Conservation (phyloP, 768 basidiomycete species). For the Galerina marginata region DNA sequence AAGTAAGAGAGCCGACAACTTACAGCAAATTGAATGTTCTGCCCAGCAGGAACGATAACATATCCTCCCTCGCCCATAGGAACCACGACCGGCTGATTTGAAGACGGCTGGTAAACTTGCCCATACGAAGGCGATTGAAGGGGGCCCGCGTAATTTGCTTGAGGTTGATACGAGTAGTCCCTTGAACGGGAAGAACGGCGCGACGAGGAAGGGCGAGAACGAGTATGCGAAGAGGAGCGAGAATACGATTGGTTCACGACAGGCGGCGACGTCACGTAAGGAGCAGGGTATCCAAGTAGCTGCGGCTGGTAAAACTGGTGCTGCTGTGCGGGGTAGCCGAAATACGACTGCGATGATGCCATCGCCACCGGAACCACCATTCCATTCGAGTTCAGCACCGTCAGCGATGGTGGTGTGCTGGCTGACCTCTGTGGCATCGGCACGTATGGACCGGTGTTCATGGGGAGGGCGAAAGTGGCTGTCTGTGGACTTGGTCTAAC, state of each 20-base stretch:
- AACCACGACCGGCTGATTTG: conserved; percentile 12
- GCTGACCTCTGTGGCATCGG: conserved; percentile 12
- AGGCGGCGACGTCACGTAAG: conserved; percentile 1
- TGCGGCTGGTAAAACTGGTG: neutral
- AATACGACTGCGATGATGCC: neutral
- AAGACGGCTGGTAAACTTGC: conserved; percentile 2
- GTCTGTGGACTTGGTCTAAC: conserved; percentile 14
- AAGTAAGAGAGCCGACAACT: neutral
- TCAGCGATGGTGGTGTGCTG: conserved; percentile 8
- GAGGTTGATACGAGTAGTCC: neutral
- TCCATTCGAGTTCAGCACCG: neutral
- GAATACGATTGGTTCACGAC: conserved; percentile 1
- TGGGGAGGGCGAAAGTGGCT: conserved; percentile 6
- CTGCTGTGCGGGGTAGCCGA: conserved; percentile 8
- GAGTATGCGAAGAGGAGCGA: conserved; percentile 3
- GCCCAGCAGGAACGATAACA: conserved; percentile 19
- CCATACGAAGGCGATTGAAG: neutral
- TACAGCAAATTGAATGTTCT: conserved; percentile 13
- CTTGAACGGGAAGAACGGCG: neutral
- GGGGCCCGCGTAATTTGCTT: neutral
- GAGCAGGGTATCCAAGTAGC: neutral
- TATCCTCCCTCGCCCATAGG: conserved; percentile 18
- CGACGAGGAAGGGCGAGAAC: neutral
- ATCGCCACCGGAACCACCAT: conserved; percentile 6
- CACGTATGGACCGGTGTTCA: conserved; percentile 4